Evolutionary conservation across 148 eudicot species (phyloP).

Genomic region (Persicaria maculosa): DNA sequence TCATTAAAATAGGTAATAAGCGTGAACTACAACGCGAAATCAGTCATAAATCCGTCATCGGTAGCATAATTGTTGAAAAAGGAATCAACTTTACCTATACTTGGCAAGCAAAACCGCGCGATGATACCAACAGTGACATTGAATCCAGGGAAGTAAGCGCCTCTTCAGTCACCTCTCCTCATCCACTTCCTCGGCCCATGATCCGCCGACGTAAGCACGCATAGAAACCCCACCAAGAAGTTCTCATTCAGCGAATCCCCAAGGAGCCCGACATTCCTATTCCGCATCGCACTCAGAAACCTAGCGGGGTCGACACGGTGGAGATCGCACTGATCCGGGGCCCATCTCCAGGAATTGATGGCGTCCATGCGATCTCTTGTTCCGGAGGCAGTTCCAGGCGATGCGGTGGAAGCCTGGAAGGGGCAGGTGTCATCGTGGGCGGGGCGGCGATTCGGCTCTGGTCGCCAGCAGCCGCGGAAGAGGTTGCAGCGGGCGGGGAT

Average conservation of each 20-base stretch:
- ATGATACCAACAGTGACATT: constrained; percentile 90
- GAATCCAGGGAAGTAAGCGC: constrained; percentile 71
- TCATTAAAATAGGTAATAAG: too few relatives aligned
- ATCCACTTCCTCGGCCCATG: constrained; percentile 74
- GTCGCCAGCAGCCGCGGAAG: constrained; percentile 56
- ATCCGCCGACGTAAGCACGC: constrained; percentile 69
- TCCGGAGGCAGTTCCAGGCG: constrained; percentile 78
- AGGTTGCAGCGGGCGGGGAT: constrained; percentile 37
- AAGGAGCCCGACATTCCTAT: constrained; percentile 74
- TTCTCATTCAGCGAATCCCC: constrained; percentile 93
- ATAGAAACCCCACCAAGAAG: constrained; percentile 58
- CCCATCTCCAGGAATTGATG: constrained; percentile 89
- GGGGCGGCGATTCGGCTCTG: constrained; percentile 60
- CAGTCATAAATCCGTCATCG: too few relatives aligned
- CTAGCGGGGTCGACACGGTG: constrained; percentile 42
- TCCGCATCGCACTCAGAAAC: constrained; percentile 67
- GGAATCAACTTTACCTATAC: constrained; percentile 41
- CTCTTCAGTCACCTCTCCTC: constrained; percentile 86
- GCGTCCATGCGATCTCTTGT: constrained; percentile 54
- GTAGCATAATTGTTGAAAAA: neutral
- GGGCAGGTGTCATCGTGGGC: constrained; percentile 67
- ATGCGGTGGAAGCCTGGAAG: constrained; percentile 78
- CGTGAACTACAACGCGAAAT: too few relatives aligned
- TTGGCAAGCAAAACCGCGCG: constrained; percentile 85
- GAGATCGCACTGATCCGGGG: constrained; percentile 56